Evolutionary conservation across 2,329 filamentous ascomycete species (phyloP).

Genomic region (Xylariaceae sp.): DNA sequence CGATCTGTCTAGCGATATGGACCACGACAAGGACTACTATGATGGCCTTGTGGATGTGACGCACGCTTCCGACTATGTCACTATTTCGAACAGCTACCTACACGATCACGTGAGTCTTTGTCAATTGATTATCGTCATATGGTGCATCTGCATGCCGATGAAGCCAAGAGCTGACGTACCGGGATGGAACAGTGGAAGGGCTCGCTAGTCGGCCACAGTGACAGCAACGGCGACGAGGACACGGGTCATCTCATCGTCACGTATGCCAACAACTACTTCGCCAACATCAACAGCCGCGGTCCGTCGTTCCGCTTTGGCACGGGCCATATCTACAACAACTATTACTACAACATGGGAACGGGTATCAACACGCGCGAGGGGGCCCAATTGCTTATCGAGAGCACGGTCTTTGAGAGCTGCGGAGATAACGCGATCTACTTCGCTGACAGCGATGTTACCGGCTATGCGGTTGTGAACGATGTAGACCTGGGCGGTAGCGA

Average conservation of each 20-base stretch:
- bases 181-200: conserved; percentile 18
- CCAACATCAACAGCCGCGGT: conserved; percentile 54
- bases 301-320: conserved; percentile 58
- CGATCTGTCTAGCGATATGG: conserved; percentile 59
- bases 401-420: conserved; percentile 33
- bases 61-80: conserved; percentile 62
- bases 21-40: conserved; percentile 67
- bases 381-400: conserved; percentile 51
- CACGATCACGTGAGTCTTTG: conserved; percentile 43
- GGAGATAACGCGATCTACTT: conserved; percentile 25
- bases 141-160: too few relatives aligned
- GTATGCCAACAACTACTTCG: conserved; percentile 71
- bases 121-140: too few relatives aligned
- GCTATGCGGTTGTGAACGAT: conserved; percentile 41
- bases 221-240: conserved; percentile 59
- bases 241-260: conserved; percentile 63
- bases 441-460: conserved; percentile 40
- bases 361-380: conserved; percentile 49
- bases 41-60: conserved; percentile 65
- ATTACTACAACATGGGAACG: conserved; percentile 38
- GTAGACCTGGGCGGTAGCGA: conserved; percentile 42
- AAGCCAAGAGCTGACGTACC: too few relatives aligned
- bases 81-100: conserved; percentile 42
- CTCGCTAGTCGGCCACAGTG: conserved; percentile 50
- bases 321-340: conserved; percentile 47